Evolutionary conservation across 2,329 filamentous ascomycete species (phyloP), one percentile per base, ranked within the genome.

Genomic region (Hypoxylon sp.): DNA sequence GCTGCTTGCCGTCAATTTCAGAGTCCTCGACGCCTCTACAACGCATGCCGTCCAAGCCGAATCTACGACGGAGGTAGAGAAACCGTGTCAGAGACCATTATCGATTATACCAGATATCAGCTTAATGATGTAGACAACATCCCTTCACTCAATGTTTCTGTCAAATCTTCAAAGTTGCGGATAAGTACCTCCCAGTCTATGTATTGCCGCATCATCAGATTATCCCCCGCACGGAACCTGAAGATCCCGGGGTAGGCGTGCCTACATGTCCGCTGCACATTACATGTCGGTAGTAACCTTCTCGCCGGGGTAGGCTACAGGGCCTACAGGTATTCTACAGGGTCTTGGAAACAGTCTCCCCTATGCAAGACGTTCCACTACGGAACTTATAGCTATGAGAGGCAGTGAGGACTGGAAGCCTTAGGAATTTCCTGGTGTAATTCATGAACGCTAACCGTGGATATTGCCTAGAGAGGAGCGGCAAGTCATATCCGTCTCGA

Each of bases 11-110:
- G 54, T 5, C 24, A 0, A 2, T 50, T 18, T 33, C 54, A 58
- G 8, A 58, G 11, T 6, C 22, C 30, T 14, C 50, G 54, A 9
- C 54, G 44, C 8, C 32, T 22, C n/a, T 49, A 49, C 54, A 14
- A 50, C 24, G n/a, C n/a, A n/a, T n/a, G n/a, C n/a, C n/a, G n/a
- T n/a, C n/a, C n/a, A n/a, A n/a, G n/a, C n/a, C n/a, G n/a, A n/a
- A n/a, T n/a, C n/a, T n/a, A n/a, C n/a, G n/a, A n/a, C n/a, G n/a
- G n/a, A n/a, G n/a, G n/a, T n/a, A n/a, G n/a, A n/a, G n/a, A n/a
- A n/a, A n/a, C n/a, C n/a, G n/a, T n/a, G n/a, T n/a, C n/a, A n/a
- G n/a, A n/a, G n/a, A n/a, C n/a, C n/a, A n/a, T n/a, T n/a, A n/a
- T n/a, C n/a, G n/a, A n/a, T n/a, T 16, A 40, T 32, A 32, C 28